Conservation (phyloP, 192 early-diverging fungal genomes). For the Coemansia interrupta region DNA sequence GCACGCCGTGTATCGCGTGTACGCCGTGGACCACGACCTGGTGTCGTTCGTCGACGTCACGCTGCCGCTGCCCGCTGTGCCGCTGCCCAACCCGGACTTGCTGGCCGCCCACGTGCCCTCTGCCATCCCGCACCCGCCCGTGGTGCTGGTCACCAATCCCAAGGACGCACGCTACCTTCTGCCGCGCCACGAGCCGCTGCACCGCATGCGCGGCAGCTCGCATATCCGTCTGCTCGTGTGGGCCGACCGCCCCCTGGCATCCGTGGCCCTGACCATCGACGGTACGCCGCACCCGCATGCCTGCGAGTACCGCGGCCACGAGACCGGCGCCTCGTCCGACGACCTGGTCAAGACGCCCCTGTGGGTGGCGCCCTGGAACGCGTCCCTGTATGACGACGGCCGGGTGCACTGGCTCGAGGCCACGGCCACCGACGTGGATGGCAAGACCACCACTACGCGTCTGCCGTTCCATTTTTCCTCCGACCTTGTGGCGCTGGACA, state of each 20-base stretch:
- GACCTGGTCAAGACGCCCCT: constrained; percentile 61
- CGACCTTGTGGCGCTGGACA: constrained; percentile 52
- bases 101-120: constrained; percentile 12
- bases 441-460: constrained; percentile 44
- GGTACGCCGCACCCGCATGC: constrained; percentile 43
- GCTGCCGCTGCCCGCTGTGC: constrained; percentile 61
- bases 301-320: constrained; percentile 52
- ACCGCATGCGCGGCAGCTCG: constrained; percentile 58
- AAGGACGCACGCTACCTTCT: constrained; percentile 78
- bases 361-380: constrained; percentile 71
- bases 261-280: constrained; percentile 56
- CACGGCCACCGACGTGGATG: constrained; percentile 58
- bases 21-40: constrained; percentile 83
- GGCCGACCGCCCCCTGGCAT: constrained; percentile 45
- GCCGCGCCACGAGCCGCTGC: constrained; percentile 66
- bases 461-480: constrained; percentile 71
- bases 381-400: constrained; percentile 64
- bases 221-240: constrained; percentile 79
- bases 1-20: constrained; percentile 80
- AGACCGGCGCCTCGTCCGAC: constrained; percentile 21
- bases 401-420: constrained; percentile 61
- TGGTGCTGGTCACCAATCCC: constrained; percentile 83
- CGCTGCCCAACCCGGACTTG: constrained; percentile 44
- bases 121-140: constrained; percentile 60
- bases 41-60: constrained; percentile 74